Base-by-base conservation (phyloP, 139 green algal species). In the Chlorella sp. region DNA sequence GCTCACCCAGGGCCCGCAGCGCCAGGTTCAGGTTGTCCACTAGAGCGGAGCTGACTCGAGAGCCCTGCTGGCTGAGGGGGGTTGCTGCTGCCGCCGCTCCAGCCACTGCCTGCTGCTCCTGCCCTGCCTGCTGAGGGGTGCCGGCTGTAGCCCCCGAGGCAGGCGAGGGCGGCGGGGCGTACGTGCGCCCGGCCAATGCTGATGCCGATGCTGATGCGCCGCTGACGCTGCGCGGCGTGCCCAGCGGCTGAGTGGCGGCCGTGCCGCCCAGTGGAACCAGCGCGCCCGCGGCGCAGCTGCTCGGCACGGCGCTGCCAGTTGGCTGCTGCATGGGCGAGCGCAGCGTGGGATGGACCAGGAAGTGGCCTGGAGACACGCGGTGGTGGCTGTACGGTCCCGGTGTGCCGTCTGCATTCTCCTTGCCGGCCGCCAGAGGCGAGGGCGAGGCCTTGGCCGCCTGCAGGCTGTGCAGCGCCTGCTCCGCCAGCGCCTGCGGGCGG, bases 361-460 rank as follows among this genome's bases (percentile, higher is more conserved):
- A 84, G 64, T 84, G 79, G n/a, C 79, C 79, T n/a, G 79, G 79
- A 26, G 79, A 84, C 11, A 76, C 32, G 62, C 79, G 64, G 17
- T n/a, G 44, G 64, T 80, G 74, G n/a, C 48, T 41, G 19, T 67
- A 84, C 2, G 32, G n/a, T 17, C 43, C 62, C 1, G 54, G 24
- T 9, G 54, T 60, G 51, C 51, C 51, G 11, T 60, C 51, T 20
- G 51, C 51, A 24, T 84, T 84, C n/a, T 84, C 79, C 64, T 84
- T 84, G 43, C 24, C 79, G 19, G n/a, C 32, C 40, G 76, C 24
- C 2, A 28, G 54, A 24, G 30, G 48, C 16, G 26, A 30, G 32
- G 48, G 30, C 73, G 48, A 36, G 17, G 34, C 22, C 54, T 51
- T 82, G 54, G 76, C 38, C 22, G 77, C 58, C 40, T 83, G 77